phyloP scores from a whole-genome alignment of 2,329 filamentous ascomycete genomes.

The Bipolaris cookei region DNA sequence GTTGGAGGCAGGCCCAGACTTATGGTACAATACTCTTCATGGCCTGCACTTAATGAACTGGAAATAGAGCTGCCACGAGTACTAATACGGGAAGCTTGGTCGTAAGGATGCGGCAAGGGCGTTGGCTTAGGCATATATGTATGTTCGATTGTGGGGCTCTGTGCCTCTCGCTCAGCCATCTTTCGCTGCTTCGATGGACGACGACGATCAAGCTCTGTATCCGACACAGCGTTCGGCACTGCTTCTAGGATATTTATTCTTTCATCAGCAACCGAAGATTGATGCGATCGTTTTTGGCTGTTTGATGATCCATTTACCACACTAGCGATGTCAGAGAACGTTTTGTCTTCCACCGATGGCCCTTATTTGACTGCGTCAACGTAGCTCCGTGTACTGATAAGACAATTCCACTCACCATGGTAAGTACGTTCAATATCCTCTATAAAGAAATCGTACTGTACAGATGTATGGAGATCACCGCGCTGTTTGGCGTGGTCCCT shows the following conservation, averaged over 20 bases:
- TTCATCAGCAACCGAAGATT: conserved; percentile 10
- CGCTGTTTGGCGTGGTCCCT: background rate
- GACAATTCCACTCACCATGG: conserved; percentile 18
- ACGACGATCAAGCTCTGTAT: conserved; percentile 13
- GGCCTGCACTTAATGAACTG: conserved; percentile 1
- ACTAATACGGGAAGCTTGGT: background rate
- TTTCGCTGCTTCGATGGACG: conserved; percentile 18
- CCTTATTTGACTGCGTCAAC: conserved; percentile 12
- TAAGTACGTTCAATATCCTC: conserved; percentile 8
- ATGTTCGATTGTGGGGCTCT: conserved; percentile 14
- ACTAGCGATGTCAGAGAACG: conserved; percentile 7
- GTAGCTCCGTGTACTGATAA: conserved; percentile 7
- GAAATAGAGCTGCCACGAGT: conserved; percentile 1
- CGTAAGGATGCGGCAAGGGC: conserved; percentile 4
- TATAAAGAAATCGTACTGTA: conserved; percentile 13
- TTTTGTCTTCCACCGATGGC: conserved; percentile 9
- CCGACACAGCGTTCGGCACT: conserved; percentile 8
- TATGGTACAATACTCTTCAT: conserved; percentile 7
- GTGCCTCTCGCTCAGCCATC: conserved; percentile 11
- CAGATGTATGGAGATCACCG: background rate
- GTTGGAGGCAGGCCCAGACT: background rate
- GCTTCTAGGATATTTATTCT: conserved; percentile 12
- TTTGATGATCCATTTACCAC: conserved; percentile 6
- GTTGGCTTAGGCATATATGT: conserved; percentile 12
- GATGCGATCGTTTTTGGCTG: conserved; percentile 16